Evolutionary conservation across 139 green algal species (phyloP).

Genomic region (Monoraphidium neglectum): DNA sequence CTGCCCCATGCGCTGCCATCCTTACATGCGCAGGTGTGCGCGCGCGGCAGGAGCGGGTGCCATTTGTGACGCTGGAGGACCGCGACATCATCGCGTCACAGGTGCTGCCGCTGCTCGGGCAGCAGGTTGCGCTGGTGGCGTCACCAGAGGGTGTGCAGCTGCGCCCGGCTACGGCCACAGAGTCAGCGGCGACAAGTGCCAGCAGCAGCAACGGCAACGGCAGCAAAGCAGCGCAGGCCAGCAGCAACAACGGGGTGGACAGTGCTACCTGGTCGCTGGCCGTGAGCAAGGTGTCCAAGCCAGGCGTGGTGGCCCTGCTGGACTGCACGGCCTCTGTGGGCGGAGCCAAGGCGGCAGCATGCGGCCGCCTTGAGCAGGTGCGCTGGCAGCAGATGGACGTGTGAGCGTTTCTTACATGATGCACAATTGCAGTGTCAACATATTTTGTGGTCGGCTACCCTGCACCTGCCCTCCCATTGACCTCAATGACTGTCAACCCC

Average conservation of each 20-base stretch:
- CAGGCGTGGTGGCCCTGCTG: conserved; percentile 56
- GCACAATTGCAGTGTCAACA: too few species aligned
- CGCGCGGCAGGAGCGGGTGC: conserved; percentile 88
- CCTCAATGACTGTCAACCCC: too few species aligned
- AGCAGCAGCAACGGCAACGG: not conserved
- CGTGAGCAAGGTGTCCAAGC: conserved; percentile 22
- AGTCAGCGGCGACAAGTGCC: too few species aligned
- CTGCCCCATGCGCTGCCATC: too few species aligned
- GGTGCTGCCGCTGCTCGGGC: conserved; percentile 57
- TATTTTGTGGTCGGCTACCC: too few species aligned
- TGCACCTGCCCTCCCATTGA: too few species aligned
- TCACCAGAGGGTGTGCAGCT: conserved; percentile 38
- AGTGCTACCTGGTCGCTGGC: not conserved
- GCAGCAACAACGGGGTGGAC: not conserved
- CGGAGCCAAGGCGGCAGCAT: conserved; percentile 87
- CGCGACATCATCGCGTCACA: conserved; percentile 39
- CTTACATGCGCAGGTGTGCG: conserved; percentile 63
- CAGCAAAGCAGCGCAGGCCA: not conserved
- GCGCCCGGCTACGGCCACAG: not conserved
- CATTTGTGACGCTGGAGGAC: conserved; percentile 83
- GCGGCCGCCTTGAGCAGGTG: conserved; percentile 65
- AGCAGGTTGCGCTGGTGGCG: conserved; percentile 47
- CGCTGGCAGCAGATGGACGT: too few species aligned
- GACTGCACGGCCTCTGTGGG: conserved; percentile 52
- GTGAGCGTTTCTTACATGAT: too few species aligned